Evolutionary conservation across 495 filamentous ascomycete species (phyloP).

Genomic region (Sabuloglossum arenarium): DNA sequence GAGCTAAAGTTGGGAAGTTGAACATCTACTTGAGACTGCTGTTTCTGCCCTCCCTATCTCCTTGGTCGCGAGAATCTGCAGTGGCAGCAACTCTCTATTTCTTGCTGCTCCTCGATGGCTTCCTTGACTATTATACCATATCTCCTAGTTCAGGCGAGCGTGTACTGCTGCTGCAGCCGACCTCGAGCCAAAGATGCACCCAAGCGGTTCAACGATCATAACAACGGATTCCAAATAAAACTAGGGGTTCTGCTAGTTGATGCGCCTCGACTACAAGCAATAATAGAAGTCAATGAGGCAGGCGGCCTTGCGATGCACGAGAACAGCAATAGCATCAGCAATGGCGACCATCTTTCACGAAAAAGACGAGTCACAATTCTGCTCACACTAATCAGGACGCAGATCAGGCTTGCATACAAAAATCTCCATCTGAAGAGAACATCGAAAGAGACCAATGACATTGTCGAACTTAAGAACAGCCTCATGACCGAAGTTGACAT

Average conservation of each 20-base stretch:
- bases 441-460: not conserved
- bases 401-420: too few relatives aligned
- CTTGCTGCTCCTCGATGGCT: not conserved
- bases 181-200: not conserved
- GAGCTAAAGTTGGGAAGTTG: not conserved
- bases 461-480: not conserved
- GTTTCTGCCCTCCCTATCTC: not conserved
- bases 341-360: too few relatives aligned
- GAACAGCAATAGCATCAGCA: too few relatives aligned
- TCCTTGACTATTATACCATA: not conserved
- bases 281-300: too few relatives aligned
- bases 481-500: not conserved
- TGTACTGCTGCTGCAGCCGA: not conserved
- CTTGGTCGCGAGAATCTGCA: not conserved
- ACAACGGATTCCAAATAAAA: too few relatives aligned
- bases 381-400: too few relatives aligned
- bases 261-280: too few relatives aligned
- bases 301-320: too few relatives aligned
- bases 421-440: not conserved
- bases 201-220: too few relatives aligned
- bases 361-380: not conserved
- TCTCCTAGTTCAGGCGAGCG: not conserved
- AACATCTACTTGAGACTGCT: not conserved
- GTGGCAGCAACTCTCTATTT: not conserved
- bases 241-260: too few relatives aligned